Percentiles rank a stretch among this genome's conserved stretches.
Conservation (phyloP, 2,329 filamentous ascomycete genomes). For the Fusarium avenaceum region DNA sequence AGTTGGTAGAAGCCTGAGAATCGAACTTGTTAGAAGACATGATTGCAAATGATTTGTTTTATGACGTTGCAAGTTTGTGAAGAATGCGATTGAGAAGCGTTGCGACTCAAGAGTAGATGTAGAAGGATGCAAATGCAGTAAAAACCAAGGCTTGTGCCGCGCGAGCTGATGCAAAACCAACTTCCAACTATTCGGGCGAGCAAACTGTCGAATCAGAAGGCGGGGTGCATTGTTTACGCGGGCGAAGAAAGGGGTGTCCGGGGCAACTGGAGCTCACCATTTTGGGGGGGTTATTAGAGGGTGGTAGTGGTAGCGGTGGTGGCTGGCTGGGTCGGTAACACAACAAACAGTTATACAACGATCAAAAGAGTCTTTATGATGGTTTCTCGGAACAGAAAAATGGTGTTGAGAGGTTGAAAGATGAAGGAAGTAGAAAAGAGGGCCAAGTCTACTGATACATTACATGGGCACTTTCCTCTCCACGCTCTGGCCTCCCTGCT, state of each 20-base stretch:
- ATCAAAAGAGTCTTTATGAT: slow-evolving; percentile 25
- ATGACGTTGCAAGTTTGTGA: slow-evolving; percentile 24
- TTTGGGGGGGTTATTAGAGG: slow-evolving; percentile 35
- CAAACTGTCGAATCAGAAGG: slow-evolving; percentile 54
- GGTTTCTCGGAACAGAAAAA: slow-evolving; percentile 10
- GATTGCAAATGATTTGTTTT: slow-evolving; percentile 44
- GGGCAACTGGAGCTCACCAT: slow-evolving; percentile 56
- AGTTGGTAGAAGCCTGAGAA: slow-evolving; percentile 87
- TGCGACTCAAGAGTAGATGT: slow-evolving; percentile 26
- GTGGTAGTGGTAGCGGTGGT: slow-evolving; percentile 12
- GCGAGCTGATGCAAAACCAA: slow-evolving; percentile 45
- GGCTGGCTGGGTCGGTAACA: slow-evolving; percentile 36
- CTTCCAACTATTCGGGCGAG: slow-evolving; percentile 38
- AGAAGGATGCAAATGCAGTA: slow-evolving; percentile 26
- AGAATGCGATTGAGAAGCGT: slow-evolving; percentile 32
- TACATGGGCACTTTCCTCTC: slow-evolving; percentile 45
- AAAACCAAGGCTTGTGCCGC: slow-evolving; percentile 31
- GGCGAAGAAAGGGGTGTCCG: slow-evolving; percentile 47
- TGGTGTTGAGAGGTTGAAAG: slow-evolving; percentile 47
- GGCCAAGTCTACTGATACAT: slow-evolving; percentile 32
- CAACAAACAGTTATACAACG: slow-evolving; percentile 15
- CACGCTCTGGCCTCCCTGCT: slow-evolving; percentile 46
- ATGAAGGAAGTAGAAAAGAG: slow-evolving; percentile 44
- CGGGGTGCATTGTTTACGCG: slow-evolving; percentile 55
- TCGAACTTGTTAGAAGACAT: slow-evolving; percentile 69